Evolutionary conservation across 2,329 filamentous ascomycete species (phyloP).

Genomic region (Cladorrhinum sp.): DNA sequence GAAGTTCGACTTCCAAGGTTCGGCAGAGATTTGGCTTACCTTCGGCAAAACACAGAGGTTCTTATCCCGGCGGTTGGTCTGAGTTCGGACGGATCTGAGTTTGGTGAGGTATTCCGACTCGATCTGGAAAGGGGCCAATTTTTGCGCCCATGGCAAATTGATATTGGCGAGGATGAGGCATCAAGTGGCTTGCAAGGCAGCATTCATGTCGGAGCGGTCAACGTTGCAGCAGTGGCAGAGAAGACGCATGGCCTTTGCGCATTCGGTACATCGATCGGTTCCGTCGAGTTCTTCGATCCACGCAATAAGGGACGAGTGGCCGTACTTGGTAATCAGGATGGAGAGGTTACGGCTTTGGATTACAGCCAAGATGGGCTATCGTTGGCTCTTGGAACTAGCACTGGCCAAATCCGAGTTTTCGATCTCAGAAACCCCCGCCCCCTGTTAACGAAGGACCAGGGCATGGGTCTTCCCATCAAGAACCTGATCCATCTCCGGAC

Average conservation of each 20-base stretch:
- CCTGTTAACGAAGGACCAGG: conserved; percentile 88
- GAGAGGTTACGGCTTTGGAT: conserved; percentile 80
- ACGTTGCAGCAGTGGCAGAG: conserved; percentile 82
- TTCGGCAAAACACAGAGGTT: conserved; percentile 66
- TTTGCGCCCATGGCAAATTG: conserved; percentile 89
- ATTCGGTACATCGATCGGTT: conserved; percentile 92
- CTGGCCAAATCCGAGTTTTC: conserved; percentile 84
- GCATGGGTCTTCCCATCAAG: conserved; percentile 89
- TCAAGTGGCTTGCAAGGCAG: conserved; percentile 78
- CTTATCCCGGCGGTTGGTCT: conserved; percentile 85
- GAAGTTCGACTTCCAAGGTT: conserved; percentile 87
- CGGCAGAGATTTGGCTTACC: conserved; percentile 82
- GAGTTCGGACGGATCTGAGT: conserved; percentile 66
- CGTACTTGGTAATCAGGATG: conserved; percentile 65
- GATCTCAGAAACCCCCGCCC: conserved; percentile 86
- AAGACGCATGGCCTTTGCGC: conserved; percentile 85
- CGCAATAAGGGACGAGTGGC: conserved; percentile 79
- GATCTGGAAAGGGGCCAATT: conserved; percentile 91
- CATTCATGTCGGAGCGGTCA: conserved; percentile 80
- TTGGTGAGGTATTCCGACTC: conserved; percentile 87
- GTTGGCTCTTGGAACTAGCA: conserved; percentile 81
- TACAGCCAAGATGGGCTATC: conserved; percentile 83
- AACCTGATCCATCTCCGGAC: conserved; percentile 73
- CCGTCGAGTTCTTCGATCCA: conserved; percentile 95
- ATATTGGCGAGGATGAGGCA: conserved; percentile 81